Conservation (phyloP, 2,329 filamentous ascomycete species). For the Xenoacremonium recifei region DNA sequence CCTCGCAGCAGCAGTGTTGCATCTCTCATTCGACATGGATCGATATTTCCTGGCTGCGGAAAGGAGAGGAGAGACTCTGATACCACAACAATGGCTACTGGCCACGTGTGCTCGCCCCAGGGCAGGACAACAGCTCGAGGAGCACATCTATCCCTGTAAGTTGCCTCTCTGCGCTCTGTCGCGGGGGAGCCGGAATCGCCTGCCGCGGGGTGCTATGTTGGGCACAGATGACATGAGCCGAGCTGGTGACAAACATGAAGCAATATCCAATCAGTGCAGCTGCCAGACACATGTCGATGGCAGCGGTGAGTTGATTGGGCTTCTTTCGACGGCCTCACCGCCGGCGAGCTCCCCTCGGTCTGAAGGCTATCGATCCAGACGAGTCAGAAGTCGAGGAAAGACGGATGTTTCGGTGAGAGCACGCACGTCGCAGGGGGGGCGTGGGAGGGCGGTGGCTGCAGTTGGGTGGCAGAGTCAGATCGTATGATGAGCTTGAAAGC, state of each 20-base stretch:
- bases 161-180: no score
- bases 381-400: no score
- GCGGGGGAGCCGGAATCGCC: background rate
- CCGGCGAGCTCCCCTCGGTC: background rate
- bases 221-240: background rate
- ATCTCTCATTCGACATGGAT: no score
- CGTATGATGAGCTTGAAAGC: conserved; percentile 5
- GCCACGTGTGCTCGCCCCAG: conserved; percentile 13
- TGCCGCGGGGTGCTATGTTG: no score
- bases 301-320: background rate
- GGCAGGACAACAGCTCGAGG: background rate
- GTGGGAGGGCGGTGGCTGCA: background rate
- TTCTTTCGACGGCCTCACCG: background rate
- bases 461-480: no score
- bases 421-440: background rate
- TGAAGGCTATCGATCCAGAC: no score
- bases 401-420: conserved; percentile 1
- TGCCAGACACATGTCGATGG: background rate
- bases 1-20: no score
- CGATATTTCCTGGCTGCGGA: no score
- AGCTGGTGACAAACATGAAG: background rate
- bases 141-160: no score
- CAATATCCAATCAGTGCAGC: background rate
- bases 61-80: no score
- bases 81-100: conserved; percentile 3